These are phyloP conservation scores for Hymenoscyphus infarciens DNA, from an alignment of 2,329 filamentous ascomycete species.

Conservation along the genomic window DNA sequence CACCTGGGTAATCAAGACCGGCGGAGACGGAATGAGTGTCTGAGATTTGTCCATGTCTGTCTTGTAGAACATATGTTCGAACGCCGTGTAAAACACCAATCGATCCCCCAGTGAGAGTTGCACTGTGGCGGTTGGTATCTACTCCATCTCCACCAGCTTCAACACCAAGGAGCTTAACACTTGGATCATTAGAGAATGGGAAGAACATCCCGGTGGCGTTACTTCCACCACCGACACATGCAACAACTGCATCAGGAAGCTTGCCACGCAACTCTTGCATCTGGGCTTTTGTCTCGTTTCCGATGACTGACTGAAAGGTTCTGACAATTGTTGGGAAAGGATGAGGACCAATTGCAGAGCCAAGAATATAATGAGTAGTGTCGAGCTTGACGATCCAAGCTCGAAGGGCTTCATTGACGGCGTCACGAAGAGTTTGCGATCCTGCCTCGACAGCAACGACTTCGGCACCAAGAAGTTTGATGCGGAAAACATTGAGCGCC, in stretches of 20 bases:
- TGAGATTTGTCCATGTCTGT: conserved; percentile 85
- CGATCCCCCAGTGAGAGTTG: conserved; percentile 79
- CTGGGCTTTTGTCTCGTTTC: conserved; percentile 88
- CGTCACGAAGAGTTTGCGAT: conserved; percentile 75
- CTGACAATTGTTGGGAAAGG: conserved; percentile 97
- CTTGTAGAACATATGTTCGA: conserved; percentile 90
- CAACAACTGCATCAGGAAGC: conserved; percentile 92
- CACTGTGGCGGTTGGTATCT: conserved; percentile 79
- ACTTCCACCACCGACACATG: conserved; percentile 91
- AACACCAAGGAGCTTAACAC: conserved; percentile 85
- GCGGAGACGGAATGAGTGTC: conserved; percentile 97
- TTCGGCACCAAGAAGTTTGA: conserved; percentile 89
- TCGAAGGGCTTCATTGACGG: conserved; percentile 92
- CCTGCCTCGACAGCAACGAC: conserved; percentile 93
- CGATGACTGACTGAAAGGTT: conserved; percentile 96
- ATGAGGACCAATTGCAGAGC: conserved; percentile 94
- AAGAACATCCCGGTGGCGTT: conserved; percentile 99
- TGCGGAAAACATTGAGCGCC: conserved; percentile 96
- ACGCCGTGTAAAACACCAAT: conserved; percentile 96
- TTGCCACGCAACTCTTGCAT: conserved; percentile 81
- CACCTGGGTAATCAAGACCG: conserved; percentile 94
- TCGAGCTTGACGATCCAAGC: conserved; percentile 91
- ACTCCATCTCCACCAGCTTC: conserved; percentile 93
- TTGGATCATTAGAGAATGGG: conserved; percentile 81
- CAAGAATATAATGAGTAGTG: conserved; percentile 97